Evolutionary conservation across 1,139 yeast genomes (phyloP).

Genomic region (Candida sp.): DNA sequence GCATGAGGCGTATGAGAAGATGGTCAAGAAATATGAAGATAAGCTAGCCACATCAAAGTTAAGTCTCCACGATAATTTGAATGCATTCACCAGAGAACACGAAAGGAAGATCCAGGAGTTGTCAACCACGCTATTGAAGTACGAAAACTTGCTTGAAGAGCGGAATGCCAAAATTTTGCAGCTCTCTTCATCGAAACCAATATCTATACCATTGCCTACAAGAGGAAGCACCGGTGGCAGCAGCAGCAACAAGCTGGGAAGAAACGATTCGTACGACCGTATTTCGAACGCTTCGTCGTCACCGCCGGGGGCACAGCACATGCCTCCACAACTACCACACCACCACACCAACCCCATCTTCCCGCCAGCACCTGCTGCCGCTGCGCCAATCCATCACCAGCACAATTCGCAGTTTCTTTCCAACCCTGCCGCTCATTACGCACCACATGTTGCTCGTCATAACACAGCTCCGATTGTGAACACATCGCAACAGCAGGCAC

Average conservation of each 20-base stretch:
- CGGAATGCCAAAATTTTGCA: slow-evolving; percentile 40
- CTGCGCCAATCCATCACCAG: slow-evolving; percentile 8
- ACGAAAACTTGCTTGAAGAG: slow-evolving; percentile 41
- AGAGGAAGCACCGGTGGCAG: slow-evolving; percentile 6
- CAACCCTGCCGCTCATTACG: slow-evolving; percentile 11
- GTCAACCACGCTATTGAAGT: slow-evolving; percentile 30
- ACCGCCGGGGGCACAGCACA: not conserved
- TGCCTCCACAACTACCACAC: not conserved
- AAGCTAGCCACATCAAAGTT: slow-evolving; percentile 27
- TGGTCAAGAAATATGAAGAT: slow-evolving; percentile 24
- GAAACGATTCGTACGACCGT: slow-evolving; percentile 11
- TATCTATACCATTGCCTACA: slow-evolving; percentile 35
- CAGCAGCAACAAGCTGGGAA: slow-evolving; percentile 6
- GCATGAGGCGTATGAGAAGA: slow-evolving; percentile 19
- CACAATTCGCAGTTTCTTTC: slow-evolving; percentile 3
- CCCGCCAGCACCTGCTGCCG: not conserved
- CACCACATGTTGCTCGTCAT: slow-evolving; percentile 11
- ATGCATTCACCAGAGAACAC: slow-evolving; percentile 24
- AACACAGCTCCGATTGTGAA: slow-evolving; percentile 3
- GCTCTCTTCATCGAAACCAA: slow-evolving; percentile 45
- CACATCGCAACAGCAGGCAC: slow-evolving; percentile 2
- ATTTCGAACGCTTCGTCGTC: slow-evolving; percentile 12
- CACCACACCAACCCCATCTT: not conserved
- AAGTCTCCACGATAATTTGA: slow-evolving; percentile 28
- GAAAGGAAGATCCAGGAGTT: slow-evolving; percentile 39